These are phyloP conservation scores for Discostella pseudostelligera DNA, from an alignment of 108 stramenopile genomes.

Conservation along the genomic window DNA sequence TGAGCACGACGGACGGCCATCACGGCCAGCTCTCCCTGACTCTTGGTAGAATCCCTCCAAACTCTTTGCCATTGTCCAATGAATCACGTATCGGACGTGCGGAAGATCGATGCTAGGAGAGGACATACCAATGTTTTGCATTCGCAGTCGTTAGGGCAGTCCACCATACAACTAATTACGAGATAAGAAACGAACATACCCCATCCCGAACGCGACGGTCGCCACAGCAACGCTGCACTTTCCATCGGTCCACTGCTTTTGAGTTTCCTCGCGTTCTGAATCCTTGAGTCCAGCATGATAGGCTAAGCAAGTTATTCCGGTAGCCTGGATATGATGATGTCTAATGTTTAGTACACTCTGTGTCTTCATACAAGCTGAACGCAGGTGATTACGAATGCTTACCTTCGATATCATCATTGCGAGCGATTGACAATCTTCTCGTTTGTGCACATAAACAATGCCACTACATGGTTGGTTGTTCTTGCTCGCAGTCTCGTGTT, in stretches of 20 bases:
- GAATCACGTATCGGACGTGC: constrained; percentile 86
- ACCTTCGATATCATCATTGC: constrained; percentile 35
- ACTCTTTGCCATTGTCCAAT: constrained; percentile 86
- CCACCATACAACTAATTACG: constrained; percentile 12
- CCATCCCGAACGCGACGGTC: constrained; percentile 92
- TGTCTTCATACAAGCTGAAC: not conserved
- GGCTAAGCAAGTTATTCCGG: constrained; percentile 40
- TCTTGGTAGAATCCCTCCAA: constrained; percentile 91
- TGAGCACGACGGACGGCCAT: constrained; percentile 74
- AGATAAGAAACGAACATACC: constrained; percentile 4
- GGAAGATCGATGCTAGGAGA: constrained; percentile 71
- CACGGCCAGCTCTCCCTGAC: constrained; percentile 85
- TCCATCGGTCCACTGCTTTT: constrained; percentile 63
- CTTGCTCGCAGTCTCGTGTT: constrained; percentile 51
- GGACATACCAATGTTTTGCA: not conserved
- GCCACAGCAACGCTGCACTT: constrained; percentile 67
- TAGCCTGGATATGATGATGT: constrained; percentile 10
- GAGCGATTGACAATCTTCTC: constrained; percentile 66
- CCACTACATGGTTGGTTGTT: constrained; percentile 61
- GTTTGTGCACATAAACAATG: constrained; percentile 94
- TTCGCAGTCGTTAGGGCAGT: not conserved
- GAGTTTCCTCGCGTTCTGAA: constrained; percentile 52
- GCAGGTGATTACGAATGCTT: constrained; percentile 19
- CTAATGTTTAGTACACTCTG: not conserved
- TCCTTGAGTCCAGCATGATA: constrained; percentile 78